Evolutionary conservation across 257 asterid genomes (phyloP).

Genomic region (Rhazya stricta): DNA sequence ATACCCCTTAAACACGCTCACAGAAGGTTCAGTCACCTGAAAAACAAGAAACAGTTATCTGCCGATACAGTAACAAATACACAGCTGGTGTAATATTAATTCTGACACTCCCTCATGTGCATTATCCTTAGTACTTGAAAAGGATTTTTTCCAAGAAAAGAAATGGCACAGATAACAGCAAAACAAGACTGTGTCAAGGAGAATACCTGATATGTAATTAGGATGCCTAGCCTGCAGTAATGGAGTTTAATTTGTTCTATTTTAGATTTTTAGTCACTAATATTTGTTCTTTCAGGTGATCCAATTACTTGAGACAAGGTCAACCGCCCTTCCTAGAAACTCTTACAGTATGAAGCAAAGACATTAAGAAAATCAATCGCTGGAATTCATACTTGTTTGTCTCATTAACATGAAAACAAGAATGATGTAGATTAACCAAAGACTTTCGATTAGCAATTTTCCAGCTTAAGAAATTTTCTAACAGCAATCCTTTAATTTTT

Average conservation of each 20-base stretch:
- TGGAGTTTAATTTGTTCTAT: neutral
- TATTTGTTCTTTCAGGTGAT: neutral
- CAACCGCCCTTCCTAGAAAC: neutral
- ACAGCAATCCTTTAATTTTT: neutral
- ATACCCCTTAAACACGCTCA: slow-evolving; percentile 77
- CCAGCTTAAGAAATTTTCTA: neutral
- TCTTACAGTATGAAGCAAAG: neutral
- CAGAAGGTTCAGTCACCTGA: slow-evolving; percentile 57
- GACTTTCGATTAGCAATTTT: neutral
- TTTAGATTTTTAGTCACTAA: neutral
- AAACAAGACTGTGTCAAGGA: neutral
- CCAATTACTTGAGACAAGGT: neutral
- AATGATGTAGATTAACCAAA: neutral
- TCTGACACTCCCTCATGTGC: neutral
- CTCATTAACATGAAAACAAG: neutral
- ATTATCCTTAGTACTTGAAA: neutral
- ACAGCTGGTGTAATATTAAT: neutral
- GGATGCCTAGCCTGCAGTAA: neutral
- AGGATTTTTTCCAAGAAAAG: neutral
- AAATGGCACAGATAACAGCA: no score
- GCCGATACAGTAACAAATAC: neutral
- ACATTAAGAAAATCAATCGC: neutral
- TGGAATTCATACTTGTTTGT: neutral
- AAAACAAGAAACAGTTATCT: slow-evolving; percentile 4
- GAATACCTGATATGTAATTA: neutral